Evolutionary conservation across 2,329 filamentous ascomycete genomes (phyloP).

Genomic region (Fusarium sp.): DNA sequence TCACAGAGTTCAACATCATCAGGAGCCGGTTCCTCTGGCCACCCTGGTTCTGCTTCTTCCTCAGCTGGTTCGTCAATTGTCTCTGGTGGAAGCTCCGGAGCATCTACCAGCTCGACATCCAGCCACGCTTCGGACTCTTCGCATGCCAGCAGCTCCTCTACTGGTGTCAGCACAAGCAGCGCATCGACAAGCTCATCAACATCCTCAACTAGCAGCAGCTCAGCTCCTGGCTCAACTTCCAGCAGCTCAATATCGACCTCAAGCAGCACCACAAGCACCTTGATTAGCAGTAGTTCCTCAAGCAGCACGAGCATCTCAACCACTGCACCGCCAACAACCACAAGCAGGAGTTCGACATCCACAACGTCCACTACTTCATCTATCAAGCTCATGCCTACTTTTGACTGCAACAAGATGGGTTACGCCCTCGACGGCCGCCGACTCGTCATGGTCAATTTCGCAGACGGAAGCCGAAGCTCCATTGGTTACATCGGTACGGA

Average conservation of each 20-base stretch:
- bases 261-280: neutral
- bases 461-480: neutral
- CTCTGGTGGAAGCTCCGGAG: neutral
- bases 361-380: neutral
- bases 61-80: neutral
- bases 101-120: neutral
- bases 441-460: conserved; percentile 20
- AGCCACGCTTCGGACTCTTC: neutral
- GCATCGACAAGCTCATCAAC: neutral
- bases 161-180: neutral
- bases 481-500: conserved; percentile 2
- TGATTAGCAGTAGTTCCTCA: neutral
- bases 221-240: neutral
- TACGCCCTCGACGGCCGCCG: conserved; percentile 14
- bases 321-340: neutral
- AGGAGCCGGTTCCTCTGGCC: neutral
- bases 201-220: neutral
- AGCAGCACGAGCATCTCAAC: neutral
- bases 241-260: neutral
- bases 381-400: conserved; percentile 15
- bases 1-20: neutral
- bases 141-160: neutral
- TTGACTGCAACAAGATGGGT: conserved; percentile 23
- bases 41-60: neutral
- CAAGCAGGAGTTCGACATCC: neutral